Percentiles rank a stretch among this genome's conserved stretches.
phyloP scores from a whole-genome alignment of 257 asterid genomes.

The Solanum neorickii region DNA sequence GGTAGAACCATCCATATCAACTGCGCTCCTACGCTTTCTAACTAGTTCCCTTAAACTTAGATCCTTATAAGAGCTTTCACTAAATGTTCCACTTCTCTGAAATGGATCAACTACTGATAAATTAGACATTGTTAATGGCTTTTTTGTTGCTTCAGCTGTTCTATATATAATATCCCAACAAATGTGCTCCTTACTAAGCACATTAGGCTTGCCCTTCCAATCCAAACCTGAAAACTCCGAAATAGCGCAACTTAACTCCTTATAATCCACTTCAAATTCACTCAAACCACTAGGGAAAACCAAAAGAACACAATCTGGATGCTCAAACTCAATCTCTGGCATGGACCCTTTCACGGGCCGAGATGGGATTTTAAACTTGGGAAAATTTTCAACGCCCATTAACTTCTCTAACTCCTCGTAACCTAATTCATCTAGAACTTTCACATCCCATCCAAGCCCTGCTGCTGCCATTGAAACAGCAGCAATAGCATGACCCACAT shows the following conservation, averaged over 20 bases:
- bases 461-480: slow-evolving; percentile 86
- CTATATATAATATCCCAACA: slow-evolving; percentile 85
- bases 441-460: slow-evolving; percentile 86
- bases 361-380: slow-evolving; percentile 38
- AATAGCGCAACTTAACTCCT: slow-evolving; percentile 26
- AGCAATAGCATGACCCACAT: slow-evolving; percentile 87
- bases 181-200: slow-evolving; percentile 76
- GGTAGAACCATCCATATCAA: slow-evolving; percentile 33
- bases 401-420: slow-evolving; percentile 47
- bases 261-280: slow-evolving; percentile 51
- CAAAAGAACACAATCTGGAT: slow-evolving; percentile 35
- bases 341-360: slow-evolving; percentile 59
- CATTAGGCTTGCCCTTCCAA: slow-evolving; percentile 77
- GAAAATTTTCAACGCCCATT: slow-evolving; percentile 51
- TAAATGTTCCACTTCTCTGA: slow-evolving; percentile 27
- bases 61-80: slow-evolving; percentile 43
- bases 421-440: slow-evolving; percentile 74
- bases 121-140: slow-evolving; percentile 25
- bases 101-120: slow-evolving; percentile 26
- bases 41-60: slow-evolving; percentile 52
- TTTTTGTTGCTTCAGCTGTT: slow-evolving; percentile 62
- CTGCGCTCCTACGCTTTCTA: slow-evolving; percentile 63
- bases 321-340: slow-evolving; percentile 29
- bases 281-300: slow-evolving; percentile 47
- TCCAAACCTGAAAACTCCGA: slow-evolving; percentile 33